Base-by-base conservation (phyloP, 176 grass and related monocot species). In the Aechmea fasciata region DNA sequence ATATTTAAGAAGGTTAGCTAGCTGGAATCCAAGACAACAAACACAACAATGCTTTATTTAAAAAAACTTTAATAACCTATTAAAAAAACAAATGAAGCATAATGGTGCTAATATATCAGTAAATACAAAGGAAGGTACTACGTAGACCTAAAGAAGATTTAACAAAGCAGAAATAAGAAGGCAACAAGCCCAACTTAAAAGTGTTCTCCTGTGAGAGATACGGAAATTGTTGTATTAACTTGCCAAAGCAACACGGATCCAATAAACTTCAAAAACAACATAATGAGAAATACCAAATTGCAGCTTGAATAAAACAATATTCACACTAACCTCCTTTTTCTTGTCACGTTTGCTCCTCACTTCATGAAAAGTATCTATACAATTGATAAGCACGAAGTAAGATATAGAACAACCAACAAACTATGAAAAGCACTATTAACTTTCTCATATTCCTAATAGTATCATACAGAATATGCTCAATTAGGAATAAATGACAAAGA, bases 341-440 rank as follows among this genome's bases (percentile, higher is more conserved):
- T 80, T 91, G 67, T 77, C 82, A 20, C 85, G 89, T 63, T 85
- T 91, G 70, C 82, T 91, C 67, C 55, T 88, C 76, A 91, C 89
- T 73, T 88, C 89, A 71, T 83, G 85, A 66, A 91, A 91, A 78
- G 82, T 79, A 80, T 91, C 85, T 91, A 77, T 63, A 87, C 8
- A 74, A 48, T n/a, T 24, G 65, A 68, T 18, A 3, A 73, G 13
- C 49, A 15, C 25, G 22, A 73, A 48, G n/a, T 82, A 82, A 84
- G 61, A 83, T 66, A 22, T 51, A 55, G 13, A 26, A n/a, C 7
- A 10, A 73, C 11, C 49, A 65, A 3, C 3, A 24, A 62, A 48
- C 53, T 55, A 13, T 18, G 68, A 13, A 51, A 0, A 72, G 15
- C 51, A 64, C 48, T 33, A 29, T 47, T 17, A 49, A 15, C 48